Evolutionary conservation across 78 protist species (phyloP).

Genomic region (Dictyostelium purpureum): DNA sequence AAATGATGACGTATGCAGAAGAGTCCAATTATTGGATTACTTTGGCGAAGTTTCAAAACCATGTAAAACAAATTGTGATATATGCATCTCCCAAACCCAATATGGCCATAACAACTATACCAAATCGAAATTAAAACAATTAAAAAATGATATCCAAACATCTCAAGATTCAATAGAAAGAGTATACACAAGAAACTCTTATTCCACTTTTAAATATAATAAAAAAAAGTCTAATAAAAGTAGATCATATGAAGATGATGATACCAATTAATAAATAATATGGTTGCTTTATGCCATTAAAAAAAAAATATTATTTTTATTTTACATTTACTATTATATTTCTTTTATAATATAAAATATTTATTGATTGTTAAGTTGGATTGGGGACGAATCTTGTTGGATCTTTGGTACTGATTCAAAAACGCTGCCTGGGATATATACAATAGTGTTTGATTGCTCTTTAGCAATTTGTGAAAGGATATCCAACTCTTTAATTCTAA

Average conservation of each 20-base stretch:
- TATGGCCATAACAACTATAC: neutral
- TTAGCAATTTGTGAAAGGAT: slow-evolving; percentile 47
- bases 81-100: neutral
- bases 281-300: too few relatives aligned
- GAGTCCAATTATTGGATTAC: slow-evolving; percentile 18
- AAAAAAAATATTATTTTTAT: too few relatives aligned
- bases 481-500: slow-evolving; percentile 20
- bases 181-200: neutral
- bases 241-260: neutral
- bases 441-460: slow-evolving; percentile 19
- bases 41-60: slow-evolving; percentile 40
- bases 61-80: slow-evolving; percentile 37
- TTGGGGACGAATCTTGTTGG: too few relatives aligned
- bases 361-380: too few relatives aligned
- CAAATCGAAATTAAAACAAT: neutral
- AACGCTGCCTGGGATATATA: slow-evolving; percentile 23
- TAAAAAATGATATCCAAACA: too few relatives aligned
- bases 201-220: neutral
- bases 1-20: neutral
- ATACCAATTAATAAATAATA: too few relatives aligned
- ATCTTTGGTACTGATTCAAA: too few relatives aligned
- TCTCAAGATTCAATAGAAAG: neutral
- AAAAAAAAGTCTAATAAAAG: neutral
- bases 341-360: too few relatives aligned
- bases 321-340: too few relatives aligned